Base-by-base conservation (phyloP, 2,329 filamentous ascomycete species). In the Exophiala sideris region DNA sequence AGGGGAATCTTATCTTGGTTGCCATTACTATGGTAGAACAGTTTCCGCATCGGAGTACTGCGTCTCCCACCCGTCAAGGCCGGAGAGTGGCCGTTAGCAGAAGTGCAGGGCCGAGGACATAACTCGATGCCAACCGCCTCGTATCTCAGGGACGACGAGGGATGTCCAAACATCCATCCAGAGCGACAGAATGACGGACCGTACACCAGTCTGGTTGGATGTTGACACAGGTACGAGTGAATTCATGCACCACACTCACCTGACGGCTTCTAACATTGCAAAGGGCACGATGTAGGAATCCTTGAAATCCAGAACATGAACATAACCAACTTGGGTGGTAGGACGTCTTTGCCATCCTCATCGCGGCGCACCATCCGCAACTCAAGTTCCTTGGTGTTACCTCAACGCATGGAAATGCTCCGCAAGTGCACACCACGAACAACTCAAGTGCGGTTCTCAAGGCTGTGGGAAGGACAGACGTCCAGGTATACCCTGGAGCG, bases 351-450 rank as follows among this genome's bases (percentile, higher is more conserved):
- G 94, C 94, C 34, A 94, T 97, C 57, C 82, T 97, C 20, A 76
- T 97, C 14, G 84, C 88, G 7, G 87, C 88, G 2, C 85, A 92
- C 65, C 88, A 95, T 67, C 91, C 91, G 0, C 77, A 77, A 24
- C 79, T 95, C 66, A 77, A 85, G 45, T 81, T 96, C 18, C 78
- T 97, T 2, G 92, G 92, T 32, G 83, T 96, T 63, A 94, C 87
- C 60, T 96, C 91, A 8, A 87, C 96, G 57, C 92, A 96, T 71
- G 92, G 92, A 65, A 97, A 97, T 71, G 87, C 91, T 3, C 85
- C 90, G 0, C 76, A 96, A 33, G 78, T 84, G 51, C 86, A 94
- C 66, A 96, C 91, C 5, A 96, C 91, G 0, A 77, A 79, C 68
- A 97, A 97, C 72, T 89, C 91, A 10, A 78, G 85, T 33, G 88